Evolutionary conservation across 2,329 filamentous ascomycete genomes (phyloP), one percentile per base, ranked within the genome.

Genomic region (Ambrosiella cleistominuta): DNA sequence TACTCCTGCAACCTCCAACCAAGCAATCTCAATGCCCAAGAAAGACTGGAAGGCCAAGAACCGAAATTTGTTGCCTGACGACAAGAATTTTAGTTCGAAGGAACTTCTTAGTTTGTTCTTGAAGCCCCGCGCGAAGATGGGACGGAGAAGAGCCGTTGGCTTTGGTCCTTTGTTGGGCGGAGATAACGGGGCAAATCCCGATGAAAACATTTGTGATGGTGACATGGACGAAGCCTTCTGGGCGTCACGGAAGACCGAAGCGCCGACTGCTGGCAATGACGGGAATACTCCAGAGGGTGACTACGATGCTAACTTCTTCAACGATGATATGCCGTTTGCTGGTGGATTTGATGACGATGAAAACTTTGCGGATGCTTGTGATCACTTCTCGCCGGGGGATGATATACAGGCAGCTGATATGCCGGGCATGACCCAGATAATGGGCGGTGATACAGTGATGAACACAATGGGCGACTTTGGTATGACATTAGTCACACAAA

Each of bases 261-360:
- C 67, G 64, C 68, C 70, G 39, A 62, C 64, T 58, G 63, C 65
- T 57, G 68, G 68, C 50, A 82, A 84, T 27, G 81, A 81, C 50
- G 78, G 74, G 2, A 76, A 71, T 1, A 69, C 78, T 42, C 77
- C 77, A 2, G 75, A 81, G 64, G 90, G 90, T 61, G 84, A 94
- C 66, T 98, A 97, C 70, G 89, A 97, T 68, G 91, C 93, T 60
- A 86, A 97, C 69, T 98, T 97, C 78, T 98, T 97, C 74, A 85
- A 93, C 65, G 93, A 97, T 66, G 87, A 91, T 64, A 73, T 90
- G 62, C 82, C 83, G 1, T 79, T 88, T 64, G 74, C 75, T 52
- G 69, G 74, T 19, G 75, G 78, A 15, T 75, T 76, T 36, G 82
- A 84, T 47, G 85, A 86, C 53, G 82, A 85, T 56, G 66, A 77